A percentile compares a stretch with the other conserved stretches of the same genome.
phyloP scores from a whole-genome alignment of 148 eudicot genomes.

The Vaccinium darrowii region DNA sequence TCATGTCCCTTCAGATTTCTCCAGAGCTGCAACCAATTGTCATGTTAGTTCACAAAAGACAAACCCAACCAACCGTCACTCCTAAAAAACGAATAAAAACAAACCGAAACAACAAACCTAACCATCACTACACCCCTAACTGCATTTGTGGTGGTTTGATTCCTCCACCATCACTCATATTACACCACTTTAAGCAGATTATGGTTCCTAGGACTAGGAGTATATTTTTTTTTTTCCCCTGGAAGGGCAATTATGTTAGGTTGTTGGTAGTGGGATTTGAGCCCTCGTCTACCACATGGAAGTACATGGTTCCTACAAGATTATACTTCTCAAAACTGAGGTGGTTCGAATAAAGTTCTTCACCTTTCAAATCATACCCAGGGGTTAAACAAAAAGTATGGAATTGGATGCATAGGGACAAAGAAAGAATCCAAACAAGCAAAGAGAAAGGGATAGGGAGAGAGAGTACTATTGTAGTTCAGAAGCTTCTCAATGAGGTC shows the following conservation, averaged over 20 bases:
- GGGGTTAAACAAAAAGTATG: background rate
- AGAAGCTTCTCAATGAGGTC: conserved; percentile 97
- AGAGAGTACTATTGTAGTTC: conserved; percentile 77
- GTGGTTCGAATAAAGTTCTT: background rate
- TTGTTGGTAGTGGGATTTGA: no score
- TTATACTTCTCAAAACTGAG: background rate
- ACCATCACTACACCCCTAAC: background rate
- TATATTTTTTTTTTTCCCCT: no score
- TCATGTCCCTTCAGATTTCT: conserved; percentile 31
- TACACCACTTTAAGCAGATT: background rate
- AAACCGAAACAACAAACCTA: background rate
- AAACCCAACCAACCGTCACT: background rate
- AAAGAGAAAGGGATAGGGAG: background rate
- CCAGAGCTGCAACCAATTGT: conserved; percentile 23
- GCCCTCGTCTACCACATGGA: no score
- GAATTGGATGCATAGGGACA: background rate
- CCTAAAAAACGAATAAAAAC: background rate
- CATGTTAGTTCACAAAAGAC: background rate
- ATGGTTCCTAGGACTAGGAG: background rate
- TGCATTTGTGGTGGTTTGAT: background rate
- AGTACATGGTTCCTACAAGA: background rate
- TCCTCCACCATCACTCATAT: background rate
- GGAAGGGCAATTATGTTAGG: no score
- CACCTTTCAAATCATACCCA: background rate
- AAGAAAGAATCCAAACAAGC: background rate